A percentile compares a stretch with the other conserved stretches of the same genome.
Evolutionary conservation across 768 basidiomycete genomes (phyloP).

Genomic region (Tulasnella sp.): DNA sequence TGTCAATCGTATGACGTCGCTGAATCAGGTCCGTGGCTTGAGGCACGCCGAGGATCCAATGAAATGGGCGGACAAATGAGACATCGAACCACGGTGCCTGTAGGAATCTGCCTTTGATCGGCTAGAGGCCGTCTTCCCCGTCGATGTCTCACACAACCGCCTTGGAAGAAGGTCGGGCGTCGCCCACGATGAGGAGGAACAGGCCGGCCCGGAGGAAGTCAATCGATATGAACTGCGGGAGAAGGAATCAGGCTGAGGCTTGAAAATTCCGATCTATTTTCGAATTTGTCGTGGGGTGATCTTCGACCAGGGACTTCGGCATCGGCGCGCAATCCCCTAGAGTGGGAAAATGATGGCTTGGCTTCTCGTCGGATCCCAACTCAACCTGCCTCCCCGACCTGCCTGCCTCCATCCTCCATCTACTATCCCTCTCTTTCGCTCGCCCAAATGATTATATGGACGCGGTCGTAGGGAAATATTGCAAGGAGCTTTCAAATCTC

Average conservation of each 20-base stretch:
- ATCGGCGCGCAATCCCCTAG: background rate
- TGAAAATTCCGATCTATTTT: background rate
- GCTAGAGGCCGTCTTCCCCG: background rate
- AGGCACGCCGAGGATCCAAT: too few relatives aligned
- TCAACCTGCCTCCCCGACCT: background rate
- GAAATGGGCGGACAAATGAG: too few relatives aligned
- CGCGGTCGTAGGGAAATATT: background rate
- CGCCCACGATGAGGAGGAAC: background rate
- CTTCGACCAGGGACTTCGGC: background rate
- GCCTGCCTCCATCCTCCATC: background rate
- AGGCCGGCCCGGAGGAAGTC: background rate
- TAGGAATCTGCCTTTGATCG: too few relatives aligned
- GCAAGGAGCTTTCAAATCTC: background rate
- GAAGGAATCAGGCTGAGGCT: background rate
- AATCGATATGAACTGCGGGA: background rate
- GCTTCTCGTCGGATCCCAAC: background rate
- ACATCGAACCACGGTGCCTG: too few relatives aligned
- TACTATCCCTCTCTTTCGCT: background rate
- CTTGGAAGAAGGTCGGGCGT: background rate
- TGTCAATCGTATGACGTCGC: too few relatives aligned
- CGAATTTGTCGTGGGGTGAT: background rate
- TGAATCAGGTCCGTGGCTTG: too few relatives aligned
- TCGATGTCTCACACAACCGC: background rate
- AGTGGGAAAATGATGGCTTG: background rate
- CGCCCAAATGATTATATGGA: background rate